Conservation (phyloP, 805 yeast species). For the Jamesozyma spencerorum region DNA sequence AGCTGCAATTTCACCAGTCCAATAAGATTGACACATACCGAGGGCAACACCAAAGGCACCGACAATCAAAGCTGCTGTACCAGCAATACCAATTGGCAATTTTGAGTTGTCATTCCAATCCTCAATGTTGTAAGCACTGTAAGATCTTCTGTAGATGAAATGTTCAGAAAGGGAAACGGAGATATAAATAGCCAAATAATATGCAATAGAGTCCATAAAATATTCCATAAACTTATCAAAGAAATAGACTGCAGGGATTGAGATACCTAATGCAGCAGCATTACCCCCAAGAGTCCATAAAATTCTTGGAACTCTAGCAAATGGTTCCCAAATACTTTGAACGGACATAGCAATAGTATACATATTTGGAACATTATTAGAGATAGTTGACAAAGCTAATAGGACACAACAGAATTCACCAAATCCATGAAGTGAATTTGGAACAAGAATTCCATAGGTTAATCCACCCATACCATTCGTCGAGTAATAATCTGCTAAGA, state of each 20-base stretch:
- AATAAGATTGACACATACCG: conserved; percentile 87
- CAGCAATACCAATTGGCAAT: conserved; percentile 73
- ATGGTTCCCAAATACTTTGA: conserved; percentile 72
- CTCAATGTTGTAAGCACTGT: conserved; percentile 50
- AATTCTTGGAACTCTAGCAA: conserved; percentile 70
- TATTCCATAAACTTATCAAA: conserved; percentile 67
- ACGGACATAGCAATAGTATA: conserved; percentile 83
- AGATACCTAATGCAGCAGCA: conserved; percentile 68
- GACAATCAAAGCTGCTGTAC: conserved; percentile 64
- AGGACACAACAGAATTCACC: conserved; percentile 85
- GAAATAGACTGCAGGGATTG: conserved; percentile 78
- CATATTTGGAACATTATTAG: conserved; percentile 90
- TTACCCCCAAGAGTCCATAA: conserved; percentile 75
- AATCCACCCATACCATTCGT: conserved; percentile 69
- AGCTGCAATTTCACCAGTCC: conserved; percentile 57
- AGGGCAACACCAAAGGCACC: conserved; percentile 80
- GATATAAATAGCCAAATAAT: conserved; percentile 81
- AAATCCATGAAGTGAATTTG: conserved; percentile 74
- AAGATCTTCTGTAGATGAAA: conserved; percentile 62
- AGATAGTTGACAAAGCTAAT: conserved; percentile 75
- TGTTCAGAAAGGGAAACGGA: conserved; percentile 75
- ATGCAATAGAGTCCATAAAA: conserved; percentile 87
- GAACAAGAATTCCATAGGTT: conserved; percentile 66
- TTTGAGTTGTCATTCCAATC: conserved; percentile 48
- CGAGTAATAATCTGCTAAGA: conserved; percentile 43